Conservation (phyloP, 2,329 filamentous ascomycete species). For the Mollisiaceae sp. region DNA sequence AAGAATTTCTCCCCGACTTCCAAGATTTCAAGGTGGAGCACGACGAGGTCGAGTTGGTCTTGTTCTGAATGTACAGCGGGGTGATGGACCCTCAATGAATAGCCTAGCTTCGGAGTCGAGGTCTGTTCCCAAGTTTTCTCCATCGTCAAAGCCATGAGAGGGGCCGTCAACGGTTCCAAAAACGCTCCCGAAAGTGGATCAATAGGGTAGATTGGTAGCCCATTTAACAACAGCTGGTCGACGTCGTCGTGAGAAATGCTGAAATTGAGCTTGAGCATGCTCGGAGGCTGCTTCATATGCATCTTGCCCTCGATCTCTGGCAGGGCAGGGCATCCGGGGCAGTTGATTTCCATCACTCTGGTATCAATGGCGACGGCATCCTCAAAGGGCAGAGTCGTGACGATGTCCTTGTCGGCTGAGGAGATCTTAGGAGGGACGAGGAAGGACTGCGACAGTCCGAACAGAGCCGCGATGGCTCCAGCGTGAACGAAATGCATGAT, state of each 20-base stretch:
- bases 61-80: constrained; percentile 54
- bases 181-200: constrained; percentile 40
- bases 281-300: constrained; percentile 34
- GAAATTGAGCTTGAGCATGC: constrained; percentile 57
- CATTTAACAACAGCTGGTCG: constrained; percentile 62
- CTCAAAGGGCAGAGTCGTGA: constrained; percentile 49
- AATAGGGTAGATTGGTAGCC: constrained; percentile 63
- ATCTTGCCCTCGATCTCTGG: constrained; percentile 40
- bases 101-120: constrained; percentile 36
- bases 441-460: constrained; percentile 49
- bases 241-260: constrained; percentile 51
- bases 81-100: constrained; percentile 40
- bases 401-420: constrained; percentile 49
- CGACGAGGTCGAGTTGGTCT: constrained; percentile 57
- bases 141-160: constrained; percentile 48
- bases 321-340: constrained; percentile 57
- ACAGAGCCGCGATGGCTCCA: constrained; percentile 30
- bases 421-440: constrained; percentile 58
- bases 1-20: constrained; percentile 63
- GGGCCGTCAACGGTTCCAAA: constrained; percentile 52
- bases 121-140: constrained; percentile 36
- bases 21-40: constrained; percentile 62
- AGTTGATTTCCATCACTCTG: constrained; percentile 56
- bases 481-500: constrained; percentile 37
- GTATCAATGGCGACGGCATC: constrained; percentile 45